A percentile compares a stretch with the other conserved stretches of the same genome.
phyloP scores from a whole-genome alignment of 768 basidiomycete species.

The Suillus occidentalis region DNA sequence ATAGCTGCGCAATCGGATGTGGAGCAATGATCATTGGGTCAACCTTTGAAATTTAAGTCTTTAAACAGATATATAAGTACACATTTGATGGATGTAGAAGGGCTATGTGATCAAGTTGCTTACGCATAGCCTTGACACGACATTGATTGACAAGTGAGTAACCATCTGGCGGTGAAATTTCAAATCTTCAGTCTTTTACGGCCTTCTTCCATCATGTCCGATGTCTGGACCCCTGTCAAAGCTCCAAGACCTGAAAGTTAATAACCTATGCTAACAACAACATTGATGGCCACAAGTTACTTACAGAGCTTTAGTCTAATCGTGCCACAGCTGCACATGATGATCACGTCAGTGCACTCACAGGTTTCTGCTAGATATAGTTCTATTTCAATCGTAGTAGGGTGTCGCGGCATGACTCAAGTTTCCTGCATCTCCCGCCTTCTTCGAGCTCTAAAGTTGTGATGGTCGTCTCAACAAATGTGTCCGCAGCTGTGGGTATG shows the following conservation, averaged over 20 bases:
- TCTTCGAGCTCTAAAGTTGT: background rate
- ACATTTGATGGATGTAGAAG: background rate
- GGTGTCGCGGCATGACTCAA: background rate
- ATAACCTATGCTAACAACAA: no score
- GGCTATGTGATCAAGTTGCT: background rate
- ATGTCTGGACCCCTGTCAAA: no score
- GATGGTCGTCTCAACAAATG: background rate
- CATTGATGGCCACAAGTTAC: no score
- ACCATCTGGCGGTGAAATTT: no score
- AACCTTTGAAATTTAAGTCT: background rate
- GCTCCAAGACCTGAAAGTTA: no score
- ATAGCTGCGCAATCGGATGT: no score
- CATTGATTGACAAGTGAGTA: background rate
- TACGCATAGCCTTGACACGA: background rate
- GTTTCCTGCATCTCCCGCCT: background rate
- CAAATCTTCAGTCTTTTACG: no score
- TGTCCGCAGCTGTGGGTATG: constrained; percentile 11
- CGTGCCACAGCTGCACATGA: no score
- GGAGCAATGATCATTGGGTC: background rate
- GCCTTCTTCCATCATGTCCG: no score
- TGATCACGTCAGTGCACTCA: background rate
- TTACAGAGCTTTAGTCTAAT: no score
- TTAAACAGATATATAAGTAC: background rate
- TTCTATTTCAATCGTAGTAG: background rate
- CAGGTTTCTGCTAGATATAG: background rate